Evolutionary conservation across 257 asterid species (phyloP), one percentile per base, ranked within the genome.

Genomic region (Pogostemon cablin): DNA sequence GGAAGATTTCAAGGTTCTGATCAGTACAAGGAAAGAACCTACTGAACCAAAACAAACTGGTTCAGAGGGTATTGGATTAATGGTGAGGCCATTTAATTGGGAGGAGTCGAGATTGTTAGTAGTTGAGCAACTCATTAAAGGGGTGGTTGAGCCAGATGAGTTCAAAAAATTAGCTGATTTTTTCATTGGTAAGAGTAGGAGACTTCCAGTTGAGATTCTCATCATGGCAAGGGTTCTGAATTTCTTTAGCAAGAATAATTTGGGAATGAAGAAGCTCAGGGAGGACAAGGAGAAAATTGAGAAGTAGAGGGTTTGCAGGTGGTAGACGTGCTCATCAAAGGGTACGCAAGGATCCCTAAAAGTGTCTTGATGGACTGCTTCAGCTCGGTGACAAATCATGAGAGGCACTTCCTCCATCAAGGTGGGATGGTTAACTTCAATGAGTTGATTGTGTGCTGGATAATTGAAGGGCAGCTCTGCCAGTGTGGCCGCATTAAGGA

Each of bases 391-490:
- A 70, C 68, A n/a, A n/a, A n/a, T 44, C 67, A 62, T 10, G 9
- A 35, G 20, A 41, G 2, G 12, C 80, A 79, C 68, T 81, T 84
- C 72, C 77, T 84, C 52, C 15, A 39, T 3, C 48, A 60, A 10
- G 76, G 81, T 17, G 72, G 64, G 3, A 10, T 64, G 60, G 83
- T 71, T 11, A 68, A 62, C 61, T 84, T 44, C 82, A 74, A 68
- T 3, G 86, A 79, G 66, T 44, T 84, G 75, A 81, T 81, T 12
- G 47, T 71, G 72, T 81, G 81, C 56, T 84, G 88, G 88, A 77
- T 84, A 56, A 40, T 84, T 37, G 88, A 81, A 63, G 83, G 78
- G 25, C 81, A 79, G 77, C 81, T 84, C 3, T 82, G 84, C n/a
- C 54, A 72, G 25, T 78, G 71, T 63, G 57, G 47, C 38, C 65